These are phyloP conservation scores for Biancaea sappan DNA, from an alignment of 306 rosid species.

Conservation along the genomic window DNA sequence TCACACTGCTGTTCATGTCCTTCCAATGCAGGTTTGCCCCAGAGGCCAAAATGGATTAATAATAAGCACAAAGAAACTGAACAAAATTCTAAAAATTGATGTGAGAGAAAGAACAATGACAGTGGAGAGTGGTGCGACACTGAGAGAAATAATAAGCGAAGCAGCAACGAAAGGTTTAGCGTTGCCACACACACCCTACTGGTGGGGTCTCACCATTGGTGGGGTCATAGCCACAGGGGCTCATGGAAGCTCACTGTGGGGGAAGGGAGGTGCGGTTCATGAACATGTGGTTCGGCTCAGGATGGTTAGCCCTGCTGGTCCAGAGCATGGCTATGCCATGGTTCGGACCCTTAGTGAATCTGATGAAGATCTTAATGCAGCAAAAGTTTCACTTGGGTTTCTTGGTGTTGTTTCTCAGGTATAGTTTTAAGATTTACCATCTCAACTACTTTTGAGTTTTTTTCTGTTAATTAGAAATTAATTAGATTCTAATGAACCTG, in stretches of 20 bases:
- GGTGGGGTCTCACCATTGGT: conserved; percentile 86
- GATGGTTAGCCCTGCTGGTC: conserved; percentile 54
- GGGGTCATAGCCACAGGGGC: conserved; percentile 84
- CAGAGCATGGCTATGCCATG: conserved; percentile 57
- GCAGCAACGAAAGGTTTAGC: conserved; percentile 66
- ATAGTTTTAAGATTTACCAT: no score
- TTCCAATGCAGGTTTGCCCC: conserved; percentile 51
- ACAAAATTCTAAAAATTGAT: conserved; percentile 47
- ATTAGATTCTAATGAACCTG: no score
- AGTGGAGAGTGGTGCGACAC: conserved; percentile 65
- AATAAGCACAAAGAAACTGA: conserved; percentile 71
- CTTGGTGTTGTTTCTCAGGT: conserved; percentile 92
- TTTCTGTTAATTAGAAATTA: no score
- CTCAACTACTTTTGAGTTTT: no score
- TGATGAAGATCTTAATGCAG: conserved; percentile 67
- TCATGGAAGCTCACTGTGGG: conserved; percentile 85
- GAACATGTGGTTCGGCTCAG: conserved; percentile 58
- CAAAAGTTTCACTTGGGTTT: conserved; percentile 78
- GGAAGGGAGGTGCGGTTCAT: conserved; percentile 73
- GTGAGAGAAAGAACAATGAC: conserved; percentile 45
- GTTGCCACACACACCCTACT: conserved; percentile 69
- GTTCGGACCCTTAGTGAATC: conserved; percentile 43
- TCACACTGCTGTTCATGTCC: no score
- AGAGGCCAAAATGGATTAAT: conserved; percentile 57
- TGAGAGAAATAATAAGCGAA: conserved; percentile 53